Evolutionary conservation across 495 filamentous ascomycete genomes (phyloP), one percentile per base, ranked within the genome.

Genomic region (Cryomyces antarcticus): DNA sequence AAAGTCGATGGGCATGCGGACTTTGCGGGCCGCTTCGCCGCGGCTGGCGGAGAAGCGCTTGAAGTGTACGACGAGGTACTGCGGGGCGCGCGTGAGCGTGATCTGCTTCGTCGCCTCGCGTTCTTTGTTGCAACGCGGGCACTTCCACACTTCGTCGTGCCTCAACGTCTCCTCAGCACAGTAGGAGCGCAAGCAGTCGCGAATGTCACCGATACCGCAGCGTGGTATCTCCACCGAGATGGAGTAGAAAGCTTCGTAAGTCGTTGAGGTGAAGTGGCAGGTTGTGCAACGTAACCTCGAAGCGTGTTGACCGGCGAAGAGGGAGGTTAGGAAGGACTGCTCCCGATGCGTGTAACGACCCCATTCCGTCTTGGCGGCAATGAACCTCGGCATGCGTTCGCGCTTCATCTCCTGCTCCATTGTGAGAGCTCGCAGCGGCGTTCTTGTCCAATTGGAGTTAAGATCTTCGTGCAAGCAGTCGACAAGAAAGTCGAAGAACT

Each of bases 391-490:
- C 60, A 78, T 68, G 9, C 62, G 57, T 52, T 84, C 79, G 31
- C 79, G 71, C 28, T 61, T 62, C 51, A 69, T 62, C 51, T 84
- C 78, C 47, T 83, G 71, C 28, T 67, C 57, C 10, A 65, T 60
- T 0, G 71, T 81, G 34, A 84, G 62, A 5, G 66, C 66, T 31
- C 67, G 65, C 4, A 80, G 61, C 2, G 69, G 74, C 6, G 57
- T 66, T 34, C 68, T 63, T 38, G 73, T 64, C 65, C 72, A 81
- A 35, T 72, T 68, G 31, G 68, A 58, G 49, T 88, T 88, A 28
- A 82, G 62, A 52, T 88, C 82, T 55, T 88, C 80, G 41, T 81
- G 78, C 6, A 88, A 57, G 38, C 66, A 69, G 50, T 80, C 77
- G 10, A 85, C 61, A 4, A 83, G 53, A 53, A 80, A 83, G 49